Evolutionary conservation across 2,329 filamentous ascomycete species (phyloP).

Genomic region (Xylariales sp.): DNA sequence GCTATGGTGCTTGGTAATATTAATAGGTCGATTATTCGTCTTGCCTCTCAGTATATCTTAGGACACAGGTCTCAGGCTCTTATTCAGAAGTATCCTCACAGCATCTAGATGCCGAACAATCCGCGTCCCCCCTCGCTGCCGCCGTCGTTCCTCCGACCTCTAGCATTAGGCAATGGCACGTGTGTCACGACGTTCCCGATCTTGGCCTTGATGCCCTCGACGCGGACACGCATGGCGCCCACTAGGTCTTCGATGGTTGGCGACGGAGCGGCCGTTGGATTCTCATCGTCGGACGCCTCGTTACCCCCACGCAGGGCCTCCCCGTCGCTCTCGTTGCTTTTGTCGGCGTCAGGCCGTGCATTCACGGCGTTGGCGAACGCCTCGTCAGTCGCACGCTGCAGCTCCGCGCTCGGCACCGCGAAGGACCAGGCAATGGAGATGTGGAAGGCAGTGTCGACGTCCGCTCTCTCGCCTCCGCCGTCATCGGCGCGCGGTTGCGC

Average conservation of each 20-base stretch:
- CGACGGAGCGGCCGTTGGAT: no score
- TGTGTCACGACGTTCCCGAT: conserved; percentile 76
- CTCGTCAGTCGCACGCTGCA: conserved; percentile 53
- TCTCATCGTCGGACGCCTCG: no score
- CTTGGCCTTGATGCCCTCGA: conserved; percentile 76
- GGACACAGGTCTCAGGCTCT: no score
- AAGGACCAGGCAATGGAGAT: conserved; percentile 90
- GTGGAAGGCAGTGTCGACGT: conserved; percentile 73
- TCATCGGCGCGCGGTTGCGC: conserved; percentile 30
- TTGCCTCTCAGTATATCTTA: no score
- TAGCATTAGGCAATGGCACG: conserved; percentile 53
- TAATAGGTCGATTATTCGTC: background rate
- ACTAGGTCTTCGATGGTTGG: conserved; percentile 13
- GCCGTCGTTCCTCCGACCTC: conserved; percentile 21
- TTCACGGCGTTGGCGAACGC: conserved; percentile 39
- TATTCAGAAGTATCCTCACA: no score
- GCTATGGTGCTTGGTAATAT: background rate
- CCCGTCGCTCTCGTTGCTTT: background rate
- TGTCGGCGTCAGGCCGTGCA: no score
- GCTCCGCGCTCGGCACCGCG: conserved; percentile 60
- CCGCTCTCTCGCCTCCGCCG: conserved; percentile 20
- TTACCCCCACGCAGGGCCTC: background rate
- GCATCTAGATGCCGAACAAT: conserved; percentile 34
- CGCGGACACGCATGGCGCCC: conserved; percentile 59
- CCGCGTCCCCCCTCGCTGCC: conserved; percentile 15